Evolutionary conservation across 1,284 basidiomycete genomes (phyloP).

Genomic region (Erythrobasidium hasegawianum): DNA sequence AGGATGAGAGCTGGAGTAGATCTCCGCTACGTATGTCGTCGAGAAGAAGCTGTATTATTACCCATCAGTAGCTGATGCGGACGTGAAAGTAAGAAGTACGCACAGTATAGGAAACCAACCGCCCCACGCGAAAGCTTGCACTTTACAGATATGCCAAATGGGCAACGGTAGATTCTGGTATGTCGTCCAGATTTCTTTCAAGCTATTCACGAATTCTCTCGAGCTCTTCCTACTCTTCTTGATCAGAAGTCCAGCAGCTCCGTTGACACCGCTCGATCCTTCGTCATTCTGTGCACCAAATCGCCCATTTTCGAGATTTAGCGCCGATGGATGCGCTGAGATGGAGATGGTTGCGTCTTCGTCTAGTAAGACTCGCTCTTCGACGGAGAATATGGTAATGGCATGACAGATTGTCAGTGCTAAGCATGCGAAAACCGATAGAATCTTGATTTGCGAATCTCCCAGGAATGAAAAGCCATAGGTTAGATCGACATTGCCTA

Average conservation of each 20-base stretch:
- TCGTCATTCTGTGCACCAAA: too few relatives aligned
- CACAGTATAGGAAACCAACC: constrained; percentile 59
- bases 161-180: constrained; percentile 65
- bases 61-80: too few relatives aligned
- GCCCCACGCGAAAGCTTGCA: constrained; percentile 56
- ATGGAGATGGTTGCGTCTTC: constrained; percentile 44
- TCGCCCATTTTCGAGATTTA: not conserved
- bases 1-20: constrained; percentile 61
- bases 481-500: constrained; percentile 42
- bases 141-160: constrained; percentile 82
- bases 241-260: constrained; percentile 9
- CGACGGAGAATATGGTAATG: constrained; percentile 63
- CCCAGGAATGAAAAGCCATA: constrained; percentile 57
- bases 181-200: constrained; percentile 66
- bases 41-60: constrained; percentile 65
- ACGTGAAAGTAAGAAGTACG: not conserved
- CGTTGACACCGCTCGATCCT: not conserved
- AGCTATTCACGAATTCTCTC: constrained; percentile 10
- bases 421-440: constrained; percentile 54
- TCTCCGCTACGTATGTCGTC: constrained; percentile 68
- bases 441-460: constrained; percentile 70
- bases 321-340: not conserved
- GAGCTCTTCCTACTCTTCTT: constrained; percentile 4
- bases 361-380: constrained; percentile 71
- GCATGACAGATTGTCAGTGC: constrained; percentile 53